Evolutionary conservation across 441 rosid species (phyloP).

Genomic region (Flueggea neowawraea): DNA sequence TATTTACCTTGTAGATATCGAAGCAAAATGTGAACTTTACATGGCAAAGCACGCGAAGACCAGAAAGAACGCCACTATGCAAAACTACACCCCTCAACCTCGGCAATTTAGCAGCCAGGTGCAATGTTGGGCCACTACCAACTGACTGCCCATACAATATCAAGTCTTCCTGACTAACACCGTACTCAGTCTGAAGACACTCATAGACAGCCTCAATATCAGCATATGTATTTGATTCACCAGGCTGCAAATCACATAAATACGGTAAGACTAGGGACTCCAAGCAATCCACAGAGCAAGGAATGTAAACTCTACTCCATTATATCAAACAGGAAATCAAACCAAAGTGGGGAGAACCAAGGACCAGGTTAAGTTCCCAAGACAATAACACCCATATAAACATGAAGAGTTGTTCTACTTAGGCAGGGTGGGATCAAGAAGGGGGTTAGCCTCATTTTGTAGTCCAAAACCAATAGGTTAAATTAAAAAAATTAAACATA

Average conservation of each 20-base stretch:
- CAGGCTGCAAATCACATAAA: conserved; percentile 52
- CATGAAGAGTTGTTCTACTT: too few relatives aligned
- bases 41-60: conserved; percentile 98
- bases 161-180: conserved; percentile 87
- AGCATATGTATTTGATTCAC: conserved; percentile 92
- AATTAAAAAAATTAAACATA: too few relatives aligned
- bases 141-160: conserved; percentile 95
- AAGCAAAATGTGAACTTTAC: conserved; percentile 82
- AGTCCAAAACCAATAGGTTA: too few relatives aligned
- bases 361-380: too few relatives aligned
- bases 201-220: too few relatives aligned
- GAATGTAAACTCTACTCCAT: too few relatives aligned
- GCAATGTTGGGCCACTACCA: conserved; percentile 96
- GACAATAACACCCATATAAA: too few relatives aligned
- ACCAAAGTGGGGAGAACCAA: too few relatives aligned
- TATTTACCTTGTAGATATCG: conserved; percentile 77
- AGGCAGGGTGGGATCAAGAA: too few relatives aligned
- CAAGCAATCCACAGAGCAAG: neutral
- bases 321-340: too few relatives aligned
- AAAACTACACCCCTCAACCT: conserved; percentile 95
- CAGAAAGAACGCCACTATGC: conserved; percentile 97
- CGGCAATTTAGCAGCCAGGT: conserved; percentile 94
- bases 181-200: conserved; percentile 89
- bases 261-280: conserved; percentile 2
- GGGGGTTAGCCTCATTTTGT: too few relatives aligned